These are phyloP conservation scores for Parastagonospora nodorum DNA, from an alignment of 2,329 filamentous ascomycete genomes.

Conservation along the genomic window DNA sequence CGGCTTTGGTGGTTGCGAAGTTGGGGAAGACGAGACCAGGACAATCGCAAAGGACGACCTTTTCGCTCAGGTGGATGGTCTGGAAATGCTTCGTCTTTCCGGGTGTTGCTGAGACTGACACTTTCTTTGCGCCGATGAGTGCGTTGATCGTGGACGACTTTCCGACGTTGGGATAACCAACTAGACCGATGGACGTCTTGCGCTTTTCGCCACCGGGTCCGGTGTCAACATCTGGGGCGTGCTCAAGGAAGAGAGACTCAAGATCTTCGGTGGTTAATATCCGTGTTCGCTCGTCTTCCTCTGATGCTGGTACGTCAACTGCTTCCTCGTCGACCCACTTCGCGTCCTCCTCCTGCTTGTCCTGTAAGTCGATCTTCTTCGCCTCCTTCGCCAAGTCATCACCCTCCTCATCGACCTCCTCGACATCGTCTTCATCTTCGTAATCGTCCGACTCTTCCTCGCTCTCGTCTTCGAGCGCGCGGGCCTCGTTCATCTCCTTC, in stretches of 20 bases:
- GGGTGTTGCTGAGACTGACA: slow-evolving; percentile 94
- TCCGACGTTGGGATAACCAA: slow-evolving; percentile 98
- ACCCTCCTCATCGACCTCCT: slow-evolving; percentile 55
- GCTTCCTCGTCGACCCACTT: slow-evolving; percentile 50
- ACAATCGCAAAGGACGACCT: slow-evolving; percentile 93
- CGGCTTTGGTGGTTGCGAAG: slow-evolving; percentile 94
- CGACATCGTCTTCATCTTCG: slow-evolving; percentile 51
- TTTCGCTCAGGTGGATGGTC: slow-evolving; percentile 90
- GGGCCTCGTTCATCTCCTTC: slow-evolving; percentile 82
- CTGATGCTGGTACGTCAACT: slow-evolving; percentile 38
- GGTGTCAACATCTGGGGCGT: slow-evolving; percentile 65
- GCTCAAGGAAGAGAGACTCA: slow-evolving; percentile 82
- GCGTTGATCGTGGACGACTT: slow-evolving; percentile 99
- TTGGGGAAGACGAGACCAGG: slow-evolving; percentile 98
- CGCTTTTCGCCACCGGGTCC: slow-evolving; percentile 55
- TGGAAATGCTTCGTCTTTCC: slow-evolving; percentile 99
- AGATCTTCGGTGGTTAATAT: slow-evolving; percentile 94
- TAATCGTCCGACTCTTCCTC: slow-evolving; percentile 49
- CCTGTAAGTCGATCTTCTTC: slow-evolving; percentile 53
- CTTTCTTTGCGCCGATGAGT: slow-evolving; percentile 97
- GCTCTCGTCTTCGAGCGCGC: slow-evolving; percentile 59
- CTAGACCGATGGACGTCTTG: slow-evolving; percentile 89
- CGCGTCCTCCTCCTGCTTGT: slow-evolving; percentile 48
- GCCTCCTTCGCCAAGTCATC: slow-evolving; percentile 53
- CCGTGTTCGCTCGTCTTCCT: slow-evolving; percentile 57